Evolutionary conservation across 2,329 filamentous ascomycete species (phyloP), one percentile per base, ranked within the genome.

Genomic region (Plectosphaerella sp.): DNA sequence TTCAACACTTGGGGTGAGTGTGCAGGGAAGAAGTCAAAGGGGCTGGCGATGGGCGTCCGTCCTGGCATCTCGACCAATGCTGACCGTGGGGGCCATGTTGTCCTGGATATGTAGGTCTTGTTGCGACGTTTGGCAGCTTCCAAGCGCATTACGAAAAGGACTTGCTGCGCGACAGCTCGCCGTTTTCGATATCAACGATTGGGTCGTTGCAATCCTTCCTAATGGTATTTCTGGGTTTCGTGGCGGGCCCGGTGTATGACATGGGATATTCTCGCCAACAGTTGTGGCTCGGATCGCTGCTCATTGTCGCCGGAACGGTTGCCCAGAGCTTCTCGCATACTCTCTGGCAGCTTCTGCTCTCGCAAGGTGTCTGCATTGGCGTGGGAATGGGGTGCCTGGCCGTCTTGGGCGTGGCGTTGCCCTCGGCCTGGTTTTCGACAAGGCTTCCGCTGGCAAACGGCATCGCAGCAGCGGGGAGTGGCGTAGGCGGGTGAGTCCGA

Each of bases 61-160:
- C 11, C 8, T 33, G 28, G 3, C 28, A 22, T 33, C 8, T 7
- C 8, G 28, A 33, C 8, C 28, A 9, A 33, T 33, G 11, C 11
- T 33, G 28, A 33, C 28, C 28, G 28, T 33, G 28, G 28, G 28
- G 22, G 22, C 22, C 22, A 22, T 22, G 22, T 22, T 22, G 22
- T 22, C 22, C 22, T 22, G 22, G 22, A 22, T 22, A 22, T 12
- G 5, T 41, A 75, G 77, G 77, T 10, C 61, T 79, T 12, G 71
- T 79, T 51, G 77, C 78, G 50, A 74, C 70, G 5, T 82, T 77
- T 63, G 78, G 78, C 48, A 72, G 73, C 45, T 81, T 76, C 57
- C 76, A 82, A 58, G 73, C 74, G 14, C 80, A 78, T 57, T 82
- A 82, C 64, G 71, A 74, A 50, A 65, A 66, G 39, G 62, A 63